Evolutionary conservation across 2,329 filamentous ascomycete species (phyloP), one percentile per base, ranked within the genome.

Genomic region (Chrysoporthe deuterocubensis): DNA sequence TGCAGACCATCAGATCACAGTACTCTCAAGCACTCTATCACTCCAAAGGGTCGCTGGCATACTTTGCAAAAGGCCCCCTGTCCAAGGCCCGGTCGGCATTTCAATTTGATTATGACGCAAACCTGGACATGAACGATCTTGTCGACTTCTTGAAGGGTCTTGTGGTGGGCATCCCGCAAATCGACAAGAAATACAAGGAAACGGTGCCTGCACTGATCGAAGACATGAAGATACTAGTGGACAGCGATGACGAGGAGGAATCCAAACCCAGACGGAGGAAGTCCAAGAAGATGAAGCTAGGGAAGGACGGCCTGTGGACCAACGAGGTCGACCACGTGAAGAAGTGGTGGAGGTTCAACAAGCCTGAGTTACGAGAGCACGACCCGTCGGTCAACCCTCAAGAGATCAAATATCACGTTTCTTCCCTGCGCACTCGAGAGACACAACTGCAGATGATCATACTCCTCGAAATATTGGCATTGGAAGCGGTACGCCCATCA

Each of bases 161-260:
- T 67, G 80, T 92, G n/a, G 80, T 92, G 68, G 87, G 87, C 1
- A 89, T 88, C 0, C 83, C 87, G 6, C 83, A 90, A 58, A 86
- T 93, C 70, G 92, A 95, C 75, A 93, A 92, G 75, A 96, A 95
- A 75, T 94, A 92, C 73, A 86, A 88, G n/a, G 89, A 91, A 65
- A 89, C 88, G 2, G 77, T 95, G 34, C 89, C 90, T 0, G 83
- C 84, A 7, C 81, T 92, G 48, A 83, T 93, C 34, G 76, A 79
- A 2, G 82, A 84, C 60, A 86, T 89, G 74, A 87, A 87, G 44
- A 80, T 85, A 1, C 78, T 82, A 13, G 79, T 86, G 9, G 84
- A 89, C n/a, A 84, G 82, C 69, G 89, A 84, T 6, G 86, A 87
- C 56, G 81, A 82, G 61, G 77, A 73, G 61, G 71, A 81, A 75